Evolutionary conservation across 108 stramenopile genomes (phyloP), one percentile per base, ranked within the genome.

Genomic region (Chaetoceros muelleri): DNA sequence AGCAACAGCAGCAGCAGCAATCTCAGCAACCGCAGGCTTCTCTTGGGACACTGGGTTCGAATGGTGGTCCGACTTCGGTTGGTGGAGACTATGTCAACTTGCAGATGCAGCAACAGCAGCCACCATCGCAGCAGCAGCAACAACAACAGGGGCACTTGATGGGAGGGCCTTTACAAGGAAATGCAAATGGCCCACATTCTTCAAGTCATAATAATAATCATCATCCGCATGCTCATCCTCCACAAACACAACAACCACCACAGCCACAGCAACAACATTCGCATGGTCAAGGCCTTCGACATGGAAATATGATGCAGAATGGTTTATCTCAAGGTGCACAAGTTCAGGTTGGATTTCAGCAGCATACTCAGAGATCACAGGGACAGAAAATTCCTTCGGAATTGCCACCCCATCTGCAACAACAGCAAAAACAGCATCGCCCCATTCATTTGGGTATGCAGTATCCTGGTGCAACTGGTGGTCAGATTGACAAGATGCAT

Each of bases 81-180:
- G n/a, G 48, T 24, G 55, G 44, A 48, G 5, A 47, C 49, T 46
- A 46, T 57, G 1, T n/a, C 48, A 58, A n/a, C 58, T 22, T 19
- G 51, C 52, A 28, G 26, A 40, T 31, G 60, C 69, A 51, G 29
- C 70, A 52, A 59, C 59, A 24, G 57, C 68, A 25, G 57, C 75
- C 25, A 71, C 66, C 24, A 45, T 45, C 24, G 70, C 61, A 29
- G 63, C 26, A 22, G 8, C 69, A 50, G 65, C 65, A 5, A 44
- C 44, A 5, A 29, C 54, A 44, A 57, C 66, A 30, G 55, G 61
- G 27, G 59, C 69, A 24, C 27, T 58, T 47, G 46, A 51, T 45
- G 28, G 49, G 27, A 59, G 61, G 71, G 31, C 66, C 46, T 46
- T 52, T 44, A 27, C 10, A 51, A 30, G 60, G 49, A 30, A 48